A percentile compares a stretch with the other conserved stretches of the same genome.
These are phyloP conservation scores for Colletotrichum ledebouriae DNA, from an alignment of 2,329 filamentous ascomycete species.

Conservation along the genomic window DNA sequence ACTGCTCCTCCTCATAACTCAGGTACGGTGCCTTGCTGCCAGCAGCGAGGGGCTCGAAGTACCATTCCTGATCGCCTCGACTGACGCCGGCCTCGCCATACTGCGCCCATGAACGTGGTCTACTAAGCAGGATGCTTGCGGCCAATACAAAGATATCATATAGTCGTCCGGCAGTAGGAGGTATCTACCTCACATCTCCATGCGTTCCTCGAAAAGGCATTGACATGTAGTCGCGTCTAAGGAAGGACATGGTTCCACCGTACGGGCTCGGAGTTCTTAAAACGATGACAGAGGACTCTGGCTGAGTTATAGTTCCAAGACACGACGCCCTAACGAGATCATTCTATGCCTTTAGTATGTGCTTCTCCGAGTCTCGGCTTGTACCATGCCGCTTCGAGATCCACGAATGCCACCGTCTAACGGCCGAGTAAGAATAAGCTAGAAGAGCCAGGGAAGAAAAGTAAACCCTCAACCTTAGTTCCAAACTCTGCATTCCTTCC, in stretches of 20 bases:
- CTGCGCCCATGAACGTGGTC: not conserved
- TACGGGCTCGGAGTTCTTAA: no score
- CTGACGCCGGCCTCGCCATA: slow-evolving; percentile 4
- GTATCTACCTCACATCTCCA: no score
- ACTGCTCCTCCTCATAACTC: not conserved
- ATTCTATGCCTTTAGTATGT: no score
- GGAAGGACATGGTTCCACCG: not conserved
- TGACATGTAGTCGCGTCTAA: no score
- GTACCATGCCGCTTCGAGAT: no score
- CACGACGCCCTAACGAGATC: no score
- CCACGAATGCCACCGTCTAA: not conserved
- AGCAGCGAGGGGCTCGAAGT: slow-evolving; percentile 3
- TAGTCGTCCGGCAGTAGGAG: no score
- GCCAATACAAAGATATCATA: no score
- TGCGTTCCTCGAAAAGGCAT: no score
- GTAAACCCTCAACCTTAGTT: not conserved
- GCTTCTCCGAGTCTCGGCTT: no score
- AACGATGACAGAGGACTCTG: no score
- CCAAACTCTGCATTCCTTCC: not conserved
- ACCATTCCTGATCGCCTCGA: not conserved
- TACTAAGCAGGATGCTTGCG: not conserved
- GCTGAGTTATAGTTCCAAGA: no score
- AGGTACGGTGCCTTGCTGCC: not conserved
- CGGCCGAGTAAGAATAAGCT: slow-evolving; percentile 1
- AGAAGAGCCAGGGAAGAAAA: slow-evolving; percentile 6